Percentiles rank a stretch among this genome's conserved stretches.
Evolutionary conservation across 2,329 filamentous ascomycete genomes (phyloP).

Genomic region (Fusarium dimerum): DNA sequence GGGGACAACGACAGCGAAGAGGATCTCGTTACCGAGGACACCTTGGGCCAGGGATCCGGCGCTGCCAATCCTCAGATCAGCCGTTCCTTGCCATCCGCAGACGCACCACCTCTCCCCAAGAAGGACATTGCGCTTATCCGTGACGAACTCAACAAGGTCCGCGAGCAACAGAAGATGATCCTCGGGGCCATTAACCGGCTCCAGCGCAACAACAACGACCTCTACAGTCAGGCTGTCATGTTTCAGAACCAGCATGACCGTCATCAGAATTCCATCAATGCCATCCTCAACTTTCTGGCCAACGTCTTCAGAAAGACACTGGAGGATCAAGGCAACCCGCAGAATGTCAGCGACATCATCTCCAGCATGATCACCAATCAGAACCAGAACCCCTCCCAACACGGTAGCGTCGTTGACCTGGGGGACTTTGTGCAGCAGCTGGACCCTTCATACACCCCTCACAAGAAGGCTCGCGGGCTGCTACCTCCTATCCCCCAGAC

Average conservation of each 20-base stretch:
- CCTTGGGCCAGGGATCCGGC: conserved; percentile 21
- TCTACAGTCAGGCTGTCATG: conserved; percentile 83
- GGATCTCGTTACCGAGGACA: conserved; percentile 47
- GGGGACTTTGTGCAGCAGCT: conserved; percentile 58
- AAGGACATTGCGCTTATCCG: conserved; percentile 79
- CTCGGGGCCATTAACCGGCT: conserved; percentile 78
- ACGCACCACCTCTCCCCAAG: conserved; percentile 54
- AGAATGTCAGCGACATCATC: conserved; percentile 84
- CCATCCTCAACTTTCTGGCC: conserved; percentile 94
- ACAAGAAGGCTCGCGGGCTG: conserved; percentile 56
- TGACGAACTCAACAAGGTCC: conserved; percentile 77
- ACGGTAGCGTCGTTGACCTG: conserved; percentile 62
- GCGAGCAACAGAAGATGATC: conserved; percentile 84
- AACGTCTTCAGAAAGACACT: conserved; percentile 95
- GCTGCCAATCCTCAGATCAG: conserved; percentile 20
- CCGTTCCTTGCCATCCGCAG: conserved; percentile 43
- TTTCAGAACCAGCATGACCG: conserved; percentile 92
- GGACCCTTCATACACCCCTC: conserved; percentile 41
- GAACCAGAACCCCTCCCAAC: conserved; percentile 45
- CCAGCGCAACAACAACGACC: conserved; percentile 81
- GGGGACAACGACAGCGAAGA: conserved; percentile 71
- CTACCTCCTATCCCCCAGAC: conserved; percentile 54
- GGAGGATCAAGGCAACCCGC: conserved; percentile 74
- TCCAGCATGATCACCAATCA: conserved; percentile 68
- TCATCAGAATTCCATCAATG: conserved; percentile 98